These are phyloP conservation scores for Juglanconis sp. DNA, from an alignment of 2,329 filamentous ascomycete genomes.

Conservation along the genomic window DNA sequence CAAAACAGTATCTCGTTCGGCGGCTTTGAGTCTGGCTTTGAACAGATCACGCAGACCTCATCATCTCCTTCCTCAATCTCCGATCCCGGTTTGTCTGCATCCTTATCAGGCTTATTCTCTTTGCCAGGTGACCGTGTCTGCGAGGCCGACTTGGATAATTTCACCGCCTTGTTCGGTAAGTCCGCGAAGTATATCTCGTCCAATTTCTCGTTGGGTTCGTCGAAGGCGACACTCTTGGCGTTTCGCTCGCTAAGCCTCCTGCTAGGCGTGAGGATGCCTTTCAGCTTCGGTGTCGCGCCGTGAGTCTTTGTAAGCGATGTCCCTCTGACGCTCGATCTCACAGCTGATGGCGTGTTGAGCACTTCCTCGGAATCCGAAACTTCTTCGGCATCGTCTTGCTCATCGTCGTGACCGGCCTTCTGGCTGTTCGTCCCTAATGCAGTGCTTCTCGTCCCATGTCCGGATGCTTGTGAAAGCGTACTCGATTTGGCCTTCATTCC, in stretches of 20 bases:
- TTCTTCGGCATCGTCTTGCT: background rate
- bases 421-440: background rate
- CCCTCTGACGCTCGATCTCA: constrained; percentile 12
- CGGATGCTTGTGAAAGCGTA: background rate
- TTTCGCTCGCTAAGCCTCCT: constrained; percentile 39
- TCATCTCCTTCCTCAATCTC: constrained; percentile 38
- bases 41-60: constrained; percentile 56
- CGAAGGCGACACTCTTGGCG: constrained; percentile 56
- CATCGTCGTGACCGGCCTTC: background rate
- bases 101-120: constrained; percentile 11
- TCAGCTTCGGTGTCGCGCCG: constrained; percentile 33
- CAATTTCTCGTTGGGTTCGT: constrained; percentile 27
- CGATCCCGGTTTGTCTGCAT: constrained; percentile 26
- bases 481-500: background rate
- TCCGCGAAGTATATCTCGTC: constrained; percentile 53
- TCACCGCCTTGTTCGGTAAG: constrained; percentile 37
- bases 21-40: constrained; percentile 51
- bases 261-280: constrained; percentile 55
- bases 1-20: constrained; percentile 64
- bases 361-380: background rate
- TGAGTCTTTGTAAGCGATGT: constrained; percentile 14
- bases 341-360: constrained; percentile 8
- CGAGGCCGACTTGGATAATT: constrained; percentile 21
- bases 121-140: constrained; percentile 15
- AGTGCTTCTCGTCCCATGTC: background rate